phyloP scores from a whole-genome alignment of 257 asterid species.

The Mitragyna speciosa region DNA sequence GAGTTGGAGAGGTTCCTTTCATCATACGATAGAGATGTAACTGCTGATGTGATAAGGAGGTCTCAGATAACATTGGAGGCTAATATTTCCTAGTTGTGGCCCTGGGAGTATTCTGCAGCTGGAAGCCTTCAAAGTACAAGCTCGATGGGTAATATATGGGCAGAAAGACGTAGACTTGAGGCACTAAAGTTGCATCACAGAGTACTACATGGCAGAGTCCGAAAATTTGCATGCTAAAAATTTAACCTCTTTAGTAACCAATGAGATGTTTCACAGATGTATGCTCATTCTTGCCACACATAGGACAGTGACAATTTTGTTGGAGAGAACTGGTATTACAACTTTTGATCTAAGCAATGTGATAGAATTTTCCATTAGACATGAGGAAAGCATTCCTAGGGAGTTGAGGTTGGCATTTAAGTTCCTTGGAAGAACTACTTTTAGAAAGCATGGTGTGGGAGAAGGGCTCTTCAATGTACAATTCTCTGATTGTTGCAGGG shows the following conservation, averaged over 20 bases:
- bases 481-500: constrained; percentile 81
- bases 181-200: constrained; percentile 86
- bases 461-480: constrained; percentile 97
- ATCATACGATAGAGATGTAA: constrained; percentile 81
- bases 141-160: constrained; percentile 92
- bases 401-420: constrained; percentile 91
- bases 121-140: constrained; percentile 59
- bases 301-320: constrained; percentile 88
- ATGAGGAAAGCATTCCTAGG: constrained; percentile 96
- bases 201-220: constrained; percentile 91
- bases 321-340: constrained; percentile 96
- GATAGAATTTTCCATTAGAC: constrained; percentile 93
- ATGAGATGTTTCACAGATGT: constrained; percentile 96
- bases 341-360: constrained; percentile 98
- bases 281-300: constrained; percentile 99
- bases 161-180: constrained; percentile 91
- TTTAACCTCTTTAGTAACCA: constrained; percentile 80
- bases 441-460: constrained; percentile 99
- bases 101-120: constrained; percentile 51
- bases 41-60: constrained; percentile 78
- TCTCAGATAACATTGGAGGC: constrained; percentile 91
- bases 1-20: constrained; percentile 80
- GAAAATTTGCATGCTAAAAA: constrained; percentile 71
- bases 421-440: constrained; percentile 92
- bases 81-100: constrained; percentile 84